phyloP scores from a whole-genome alignment of 805 yeast species.

The Starmerella bombicola region DNA sequence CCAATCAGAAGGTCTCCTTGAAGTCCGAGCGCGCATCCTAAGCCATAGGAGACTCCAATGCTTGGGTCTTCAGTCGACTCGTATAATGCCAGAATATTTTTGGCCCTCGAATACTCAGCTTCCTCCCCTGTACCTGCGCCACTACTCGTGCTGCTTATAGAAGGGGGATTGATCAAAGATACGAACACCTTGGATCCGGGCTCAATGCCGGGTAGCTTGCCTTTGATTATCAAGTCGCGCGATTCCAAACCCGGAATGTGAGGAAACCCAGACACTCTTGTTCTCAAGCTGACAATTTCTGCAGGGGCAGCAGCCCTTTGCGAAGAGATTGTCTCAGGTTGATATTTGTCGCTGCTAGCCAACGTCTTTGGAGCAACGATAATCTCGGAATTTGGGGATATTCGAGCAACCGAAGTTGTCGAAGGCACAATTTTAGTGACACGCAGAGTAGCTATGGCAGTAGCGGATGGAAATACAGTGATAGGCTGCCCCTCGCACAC shows the following conservation, averaged over 20 bases:
- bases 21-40: slow-evolving; percentile 47
- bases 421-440: slow-evolving; percentile 36
- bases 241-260: slow-evolving; percentile 5
- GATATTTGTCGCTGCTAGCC: not conserved
- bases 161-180: slow-evolving; percentile 10
- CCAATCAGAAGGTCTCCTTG: slow-evolving; percentile 38
- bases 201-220: slow-evolving; percentile 1
- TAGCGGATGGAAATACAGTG: slow-evolving; percentile 57
- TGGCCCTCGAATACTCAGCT: slow-evolving; percentile 24
- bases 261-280: slow-evolving; percentile 15
- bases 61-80: slow-evolving; percentile 30
- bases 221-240: slow-evolving; percentile 12
- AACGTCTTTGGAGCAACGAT: slow-evolving; percentile 56
- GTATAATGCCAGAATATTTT: slow-evolving; percentile 41
- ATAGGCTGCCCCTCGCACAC: slow-evolving; percentile 47
- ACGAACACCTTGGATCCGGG: slow-evolving; percentile 5
- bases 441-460: slow-evolving; percentile 45
- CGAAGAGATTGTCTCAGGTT: not conserved
- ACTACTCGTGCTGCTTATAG: not conserved
- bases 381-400: slow-evolving; percentile 55
- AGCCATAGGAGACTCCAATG: slow-evolving; percentile 34
- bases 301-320: not conserved
- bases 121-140: slow-evolving; percentile 1
- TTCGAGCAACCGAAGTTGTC: slow-evolving; percentile 33
- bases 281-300: not conserved